phyloP scores from a whole-genome alignment of 805 yeast species.

The Wickerhamiella kurtzmanii region DNA sequence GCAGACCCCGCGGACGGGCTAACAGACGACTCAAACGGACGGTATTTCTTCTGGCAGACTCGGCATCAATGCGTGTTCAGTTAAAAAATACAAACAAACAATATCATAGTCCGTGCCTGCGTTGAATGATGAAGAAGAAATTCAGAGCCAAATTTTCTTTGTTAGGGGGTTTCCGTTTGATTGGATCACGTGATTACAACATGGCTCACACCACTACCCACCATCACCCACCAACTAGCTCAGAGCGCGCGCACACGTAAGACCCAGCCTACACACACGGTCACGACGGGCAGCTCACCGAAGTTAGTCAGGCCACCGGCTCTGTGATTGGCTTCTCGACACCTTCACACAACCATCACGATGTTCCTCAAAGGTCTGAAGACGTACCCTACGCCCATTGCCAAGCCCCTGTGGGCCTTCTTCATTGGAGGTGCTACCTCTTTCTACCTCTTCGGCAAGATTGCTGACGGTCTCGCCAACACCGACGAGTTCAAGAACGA shows the following conservation, averaged over 20 bases:
- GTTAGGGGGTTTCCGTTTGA: not conserved
- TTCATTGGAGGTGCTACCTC: constrained; percentile 68
- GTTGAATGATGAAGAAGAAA: constrained; percentile 8
- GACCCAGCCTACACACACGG: not conserved
- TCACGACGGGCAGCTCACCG: not conserved
- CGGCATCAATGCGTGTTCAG: not conserved
- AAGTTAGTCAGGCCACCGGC: constrained; percentile 4
- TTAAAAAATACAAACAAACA: not conserved
- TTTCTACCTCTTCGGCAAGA: constrained; percentile 57
- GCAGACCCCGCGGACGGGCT: not conserved
- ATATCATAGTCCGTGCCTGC: constrained; percentile 6
- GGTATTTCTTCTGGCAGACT: constrained; percentile 8
- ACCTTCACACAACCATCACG: not conserved
- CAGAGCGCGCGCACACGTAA: too few relatives aligned
- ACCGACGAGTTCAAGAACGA: constrained; percentile 73
- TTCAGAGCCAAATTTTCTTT: not conserved
- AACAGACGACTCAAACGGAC: constrained; percentile 18
- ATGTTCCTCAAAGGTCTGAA: constrained; percentile 21
- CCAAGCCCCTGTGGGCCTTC: constrained; percentile 79
- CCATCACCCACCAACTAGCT: too few relatives aligned
- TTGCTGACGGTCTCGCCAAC: constrained; percentile 53
- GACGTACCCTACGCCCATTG: constrained; percentile 38
- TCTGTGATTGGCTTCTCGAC: constrained; percentile 4
- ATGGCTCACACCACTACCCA: too few relatives aligned
- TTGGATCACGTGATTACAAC: not conserved